These are phyloP conservation scores for Colletotrichum sansevieriae DNA, from an alignment of 2,329 filamentous ascomycete species.

Conservation along the genomic window DNA sequence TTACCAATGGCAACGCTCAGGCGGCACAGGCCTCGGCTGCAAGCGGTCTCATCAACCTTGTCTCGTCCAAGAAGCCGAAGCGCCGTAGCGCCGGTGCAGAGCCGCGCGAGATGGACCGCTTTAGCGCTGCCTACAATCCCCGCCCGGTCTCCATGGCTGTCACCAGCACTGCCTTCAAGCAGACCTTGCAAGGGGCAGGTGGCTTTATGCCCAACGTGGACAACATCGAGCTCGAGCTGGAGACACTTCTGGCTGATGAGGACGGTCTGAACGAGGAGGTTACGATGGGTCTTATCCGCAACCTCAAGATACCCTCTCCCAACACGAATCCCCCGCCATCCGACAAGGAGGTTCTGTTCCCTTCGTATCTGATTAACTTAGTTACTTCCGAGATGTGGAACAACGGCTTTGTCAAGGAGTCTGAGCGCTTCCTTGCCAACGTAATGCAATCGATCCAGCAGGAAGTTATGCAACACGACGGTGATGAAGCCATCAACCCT, in stretches of 20 bases:
- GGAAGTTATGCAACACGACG: constrained; percentile 99
- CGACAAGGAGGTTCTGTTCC: constrained; percentile 99
- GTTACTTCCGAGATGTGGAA: constrained; percentile 99
- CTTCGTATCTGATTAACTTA: constrained; percentile 97
- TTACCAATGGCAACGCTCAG: constrained; percentile 55
- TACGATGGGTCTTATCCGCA: constrained; percentile 93
- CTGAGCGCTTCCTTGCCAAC: constrained; percentile 97
- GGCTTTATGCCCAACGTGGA: constrained; percentile 86
- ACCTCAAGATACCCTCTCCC: constrained; percentile 94
- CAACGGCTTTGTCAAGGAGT: constrained; percentile 99
- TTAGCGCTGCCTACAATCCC: constrained; percentile 93
- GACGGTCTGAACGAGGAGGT: constrained; percentile 97
- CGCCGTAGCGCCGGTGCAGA: constrained; percentile 91
- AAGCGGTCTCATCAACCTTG: constrained; percentile 93
- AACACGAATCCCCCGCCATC: constrained; percentile 89
- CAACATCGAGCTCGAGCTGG: constrained; percentile 94
- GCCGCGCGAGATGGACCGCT: constrained; percentile 86
- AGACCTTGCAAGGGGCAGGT: constrained; percentile 79
- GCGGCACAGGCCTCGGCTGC: constrained; percentile 63
- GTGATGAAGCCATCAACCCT: constrained; percentile 95
- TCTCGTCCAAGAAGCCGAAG: constrained; percentile 97
- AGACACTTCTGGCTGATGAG: constrained; percentile 93
- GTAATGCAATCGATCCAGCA: constrained; percentile 99
- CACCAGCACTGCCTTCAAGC: constrained; percentile 74
- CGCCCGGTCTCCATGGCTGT: constrained; percentile 97